Evolutionary conservation across 1,139 yeast genomes (phyloP), one percentile per base, ranked within the genome.

Genomic region (Ogataea hybrid): DNA sequence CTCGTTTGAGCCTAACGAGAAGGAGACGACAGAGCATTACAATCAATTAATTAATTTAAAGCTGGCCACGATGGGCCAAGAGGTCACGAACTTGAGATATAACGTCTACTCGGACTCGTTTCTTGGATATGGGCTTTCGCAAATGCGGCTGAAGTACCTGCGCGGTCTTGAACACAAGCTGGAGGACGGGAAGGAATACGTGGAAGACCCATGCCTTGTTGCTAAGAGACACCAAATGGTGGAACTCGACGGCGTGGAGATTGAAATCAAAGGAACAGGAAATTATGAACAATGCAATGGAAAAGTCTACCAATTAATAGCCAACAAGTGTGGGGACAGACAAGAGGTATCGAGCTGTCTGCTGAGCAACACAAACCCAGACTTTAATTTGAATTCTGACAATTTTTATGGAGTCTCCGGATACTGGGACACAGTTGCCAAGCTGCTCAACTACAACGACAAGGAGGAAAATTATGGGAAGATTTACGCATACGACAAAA

Each of bases 401-500:
- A 81, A 79, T 50, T 85, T 85, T 49, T 73, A 83, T 23, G 95
- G 94, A 0, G 88, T 87, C 2, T 81, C 89, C 53, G 95, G 89
- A 32, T 85, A 84, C 62, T 85, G 89, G 86, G 85, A 84, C 58
- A 78, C 88, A 3, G 69, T 83, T 8, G 73, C 74, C 18, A 47
- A 52, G 37, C 41, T 61, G 11, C 37, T 56, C 10, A 71, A 70
- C 27, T 67, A 81, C 3, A 61, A 46, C 18, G 35, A 42, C 7
- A 39, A 50, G 2, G 31, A 22, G 16, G 52, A 38, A 11, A 32
- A 47, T 12, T 51, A 52, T 25, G 61, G 59, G 11, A 51, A 53
- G 34, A 50, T 53, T 5, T 59, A 57, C 34, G 43, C 57, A 10
- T 56, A 56, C 17, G 42, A 53, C 11, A 51, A 49, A 14, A 51